Conservation (phyloP, 306 rosid genomes). For the Herpetospermum pedunculosum region DNA sequence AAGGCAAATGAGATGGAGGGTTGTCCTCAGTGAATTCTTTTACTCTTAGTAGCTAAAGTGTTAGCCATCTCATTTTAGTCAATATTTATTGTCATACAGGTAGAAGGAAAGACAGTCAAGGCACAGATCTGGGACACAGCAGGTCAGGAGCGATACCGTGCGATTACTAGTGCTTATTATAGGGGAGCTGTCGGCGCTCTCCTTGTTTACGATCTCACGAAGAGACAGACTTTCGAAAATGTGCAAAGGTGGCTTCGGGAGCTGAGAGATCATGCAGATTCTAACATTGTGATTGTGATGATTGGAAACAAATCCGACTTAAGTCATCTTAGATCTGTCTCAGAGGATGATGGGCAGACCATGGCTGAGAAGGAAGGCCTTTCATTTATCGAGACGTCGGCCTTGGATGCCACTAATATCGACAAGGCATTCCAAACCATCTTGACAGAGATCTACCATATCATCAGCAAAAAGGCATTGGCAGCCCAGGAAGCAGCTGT, state of each 20-base stretch:
- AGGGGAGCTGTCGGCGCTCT: conserved; percentile 99
- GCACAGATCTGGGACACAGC: conserved; percentile 99
- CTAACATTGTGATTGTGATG: conserved; percentile 96
- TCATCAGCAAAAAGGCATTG: conserved; percentile 93
- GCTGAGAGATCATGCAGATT: conserved; percentile 95
- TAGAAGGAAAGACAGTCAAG: conserved; percentile 93
- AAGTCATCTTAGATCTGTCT: conserved; percentile 75
- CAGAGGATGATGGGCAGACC: conserved; percentile 74
- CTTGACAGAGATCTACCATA: conserved; percentile 84
- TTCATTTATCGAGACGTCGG: conserved; percentile 96
- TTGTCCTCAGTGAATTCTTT: not conserved
- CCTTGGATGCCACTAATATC: conserved; percentile 80
- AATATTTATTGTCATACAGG: conserved; percentile 29
- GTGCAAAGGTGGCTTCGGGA: conserved; percentile 96
- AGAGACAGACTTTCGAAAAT: conserved; percentile 90
- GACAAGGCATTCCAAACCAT: conserved; percentile 98
- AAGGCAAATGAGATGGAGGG: not conserved
- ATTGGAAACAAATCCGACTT: conserved; percentile 95
- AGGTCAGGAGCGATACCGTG: conserved; percentile 98
- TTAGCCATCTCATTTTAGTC: not conserved
- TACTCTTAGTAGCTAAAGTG: not conserved
- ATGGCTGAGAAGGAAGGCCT: conserved; percentile 96
- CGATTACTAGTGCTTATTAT: conserved; percentile 92
- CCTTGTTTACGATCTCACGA: conserved; percentile 88
- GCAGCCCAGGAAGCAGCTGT: conserved; percentile 92